A percentile compares a stretch with the other conserved stretches of the same genome.
phyloP scores from a whole-genome alignment of 1,139 yeast species.

The Magnusiomyces clavatus region DNA sequence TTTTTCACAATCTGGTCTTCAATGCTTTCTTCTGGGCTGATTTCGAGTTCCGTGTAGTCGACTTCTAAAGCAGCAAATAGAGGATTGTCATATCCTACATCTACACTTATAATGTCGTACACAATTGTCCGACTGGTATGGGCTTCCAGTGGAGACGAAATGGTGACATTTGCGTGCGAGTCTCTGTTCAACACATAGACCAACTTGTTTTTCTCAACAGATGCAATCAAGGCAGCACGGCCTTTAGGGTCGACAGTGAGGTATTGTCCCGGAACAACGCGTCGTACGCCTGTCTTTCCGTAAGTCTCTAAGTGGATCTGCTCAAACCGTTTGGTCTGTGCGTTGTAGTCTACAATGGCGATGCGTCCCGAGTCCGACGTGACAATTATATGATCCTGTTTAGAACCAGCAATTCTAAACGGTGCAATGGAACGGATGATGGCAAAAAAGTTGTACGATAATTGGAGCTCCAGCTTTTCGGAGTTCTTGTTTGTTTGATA shows the following conservation, averaged over 20 bases:
- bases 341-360: slow-evolving; percentile 46
- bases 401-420: slow-evolving; percentile 46
- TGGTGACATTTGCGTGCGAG: slow-evolving; percentile 38
- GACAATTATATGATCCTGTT: slow-evolving; percentile 52
- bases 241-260: slow-evolving; percentile 67
- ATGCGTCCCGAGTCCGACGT: slow-evolving; percentile 80
- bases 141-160: slow-evolving; percentile 73
- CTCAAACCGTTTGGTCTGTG: slow-evolving; percentile 37
- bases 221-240: slow-evolving; percentile 62
- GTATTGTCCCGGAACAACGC: slow-evolving; percentile 71
- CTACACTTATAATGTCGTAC: slow-evolving; percentile 50
- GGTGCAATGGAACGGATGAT: slow-evolving; percentile 47
- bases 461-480: slow-evolving; percentile 45
- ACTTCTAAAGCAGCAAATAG: slow-evolving; percentile 72
- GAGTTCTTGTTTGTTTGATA: slow-evolving; percentile 45
- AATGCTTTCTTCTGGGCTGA: slow-evolving; percentile 21
- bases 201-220: slow-evolving; percentile 65
- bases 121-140: slow-evolving; percentile 47
- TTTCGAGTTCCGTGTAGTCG: slow-evolving; percentile 36
- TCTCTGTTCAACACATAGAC: slow-evolving; percentile 52
- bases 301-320: slow-evolving; percentile 57
- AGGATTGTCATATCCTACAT: slow-evolving; percentile 77
- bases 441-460: slow-evolving; percentile 49
- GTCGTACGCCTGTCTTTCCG: slow-evolving; percentile 65
- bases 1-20: slow-evolving; percentile 26